Conservation (phyloP, 306 rosid genomes). For the Dalbergia cochinchinensis region DNA sequence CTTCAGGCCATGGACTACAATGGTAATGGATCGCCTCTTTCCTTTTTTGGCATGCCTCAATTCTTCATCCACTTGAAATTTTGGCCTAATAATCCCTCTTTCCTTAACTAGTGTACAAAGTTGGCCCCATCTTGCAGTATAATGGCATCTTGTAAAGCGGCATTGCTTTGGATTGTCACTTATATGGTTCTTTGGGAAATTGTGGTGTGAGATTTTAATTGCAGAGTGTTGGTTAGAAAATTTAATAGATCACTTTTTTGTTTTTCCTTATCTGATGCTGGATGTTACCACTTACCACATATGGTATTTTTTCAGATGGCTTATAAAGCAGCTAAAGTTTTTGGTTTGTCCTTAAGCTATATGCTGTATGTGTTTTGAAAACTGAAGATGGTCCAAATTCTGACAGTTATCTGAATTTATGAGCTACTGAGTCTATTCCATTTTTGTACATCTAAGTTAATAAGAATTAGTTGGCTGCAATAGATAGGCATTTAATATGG, state of each 20-base stretch:
- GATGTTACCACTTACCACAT: slow-evolving; percentile 39
- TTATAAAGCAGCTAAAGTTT: slow-evolving; percentile 20
- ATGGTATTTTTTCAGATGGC: slow-evolving; percentile 41
- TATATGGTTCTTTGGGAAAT: slow-evolving; percentile 40
- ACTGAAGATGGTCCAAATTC: slow-evolving; percentile 52
- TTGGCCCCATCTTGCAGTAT: slow-evolving; percentile 47
- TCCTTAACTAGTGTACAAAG: slow-evolving; percentile 38
- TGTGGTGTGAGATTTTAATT: slow-evolving; percentile 50
- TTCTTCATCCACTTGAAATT: slow-evolving; percentile 43
- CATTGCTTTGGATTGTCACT: slow-evolving; percentile 40
- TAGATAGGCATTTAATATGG: slow-evolving; percentile 8
- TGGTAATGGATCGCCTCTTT: slow-evolving; percentile 60
- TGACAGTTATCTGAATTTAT: slow-evolving; percentile 40
- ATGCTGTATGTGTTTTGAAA: slow-evolving; percentile 22
- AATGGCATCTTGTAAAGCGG: slow-evolving; percentile 54
- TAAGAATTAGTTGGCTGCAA: slow-evolving; percentile 37
- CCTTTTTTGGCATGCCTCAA: slow-evolving; percentile 22
- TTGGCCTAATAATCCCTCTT: slow-evolving; percentile 36
- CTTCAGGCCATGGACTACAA: slow-evolving; percentile 90
- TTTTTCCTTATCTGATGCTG: slow-evolving; percentile 28
- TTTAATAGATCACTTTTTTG: slow-evolving; percentile 1
- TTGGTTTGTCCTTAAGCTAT: slow-evolving; percentile 24
- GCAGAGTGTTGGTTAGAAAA: slow-evolving; percentile 31
- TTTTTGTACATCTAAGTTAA: slow-evolving; percentile 32
- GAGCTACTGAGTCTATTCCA: slow-evolving; percentile 40